These are phyloP conservation scores for Penicillium sp. DNA, from an alignment of 2,329 filamentous ascomycete species.

Conservation along the genomic window DNA sequence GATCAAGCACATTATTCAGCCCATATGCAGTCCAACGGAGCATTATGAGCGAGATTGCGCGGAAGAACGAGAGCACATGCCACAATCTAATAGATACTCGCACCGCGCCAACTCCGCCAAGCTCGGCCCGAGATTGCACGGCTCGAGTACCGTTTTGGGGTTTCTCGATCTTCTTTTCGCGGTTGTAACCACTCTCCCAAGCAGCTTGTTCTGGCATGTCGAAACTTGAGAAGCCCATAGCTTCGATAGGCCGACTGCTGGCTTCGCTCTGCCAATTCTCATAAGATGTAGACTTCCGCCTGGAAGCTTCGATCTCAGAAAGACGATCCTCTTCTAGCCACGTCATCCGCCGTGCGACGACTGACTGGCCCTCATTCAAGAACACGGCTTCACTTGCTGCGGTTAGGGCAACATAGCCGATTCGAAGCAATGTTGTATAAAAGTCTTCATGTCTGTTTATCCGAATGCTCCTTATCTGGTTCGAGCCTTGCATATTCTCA, in stretches of 20 bases:
- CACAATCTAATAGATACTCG: conserved; percentile 75
- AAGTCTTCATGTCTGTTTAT: conserved; percentile 91
- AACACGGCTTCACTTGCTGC: conserved; percentile 96
- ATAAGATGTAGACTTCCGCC: conserved; percentile 28
- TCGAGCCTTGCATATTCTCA: conserved; percentile 86
- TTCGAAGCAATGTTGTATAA: conserved; percentile 82
- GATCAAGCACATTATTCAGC: conserved; percentile 54
- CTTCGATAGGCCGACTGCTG: conserved; percentile 28
- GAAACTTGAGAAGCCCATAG: conserved; percentile 35
- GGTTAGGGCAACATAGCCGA: conserved; percentile 83
- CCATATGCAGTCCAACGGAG: conserved; percentile 58
- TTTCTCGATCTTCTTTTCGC: conserved; percentile 47
- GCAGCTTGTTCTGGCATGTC: conserved; percentile 33
- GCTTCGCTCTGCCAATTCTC: conserved; percentile 17
- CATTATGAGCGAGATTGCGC: conserved; percentile 68
- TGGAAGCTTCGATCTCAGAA: conserved; percentile 64
- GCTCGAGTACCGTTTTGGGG: conserved; percentile 34
- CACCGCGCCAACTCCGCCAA: conserved; percentile 71
- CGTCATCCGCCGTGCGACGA: conserved; percentile 72
- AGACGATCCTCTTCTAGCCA: conserved; percentile 90
- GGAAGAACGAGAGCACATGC: conserved; percentile 71
- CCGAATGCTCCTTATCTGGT: conserved; percentile 75
- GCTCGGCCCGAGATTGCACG: conserved; percentile 36
- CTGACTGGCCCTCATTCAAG: conserved; percentile 78
- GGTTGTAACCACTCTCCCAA: conserved; percentile 49